Base-by-base conservation (phyloP, 306 rosid species). In the Casuarina glauca region DNA sequence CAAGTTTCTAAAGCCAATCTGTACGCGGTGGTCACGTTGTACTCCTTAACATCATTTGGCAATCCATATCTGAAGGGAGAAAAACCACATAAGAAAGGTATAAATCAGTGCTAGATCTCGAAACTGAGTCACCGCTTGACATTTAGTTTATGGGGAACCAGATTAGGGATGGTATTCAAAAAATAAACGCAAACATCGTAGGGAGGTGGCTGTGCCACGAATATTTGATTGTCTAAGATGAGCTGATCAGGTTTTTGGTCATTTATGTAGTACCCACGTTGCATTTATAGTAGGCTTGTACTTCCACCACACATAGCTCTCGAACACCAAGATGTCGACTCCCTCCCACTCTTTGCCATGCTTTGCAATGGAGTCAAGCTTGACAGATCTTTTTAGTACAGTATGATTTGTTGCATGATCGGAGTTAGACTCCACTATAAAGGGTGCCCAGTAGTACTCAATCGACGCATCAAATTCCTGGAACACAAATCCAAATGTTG, bases 261-360 rank as follows among this genome's bases (percentile, higher is more conserved):
- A 26, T 26, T 26, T 26, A 26, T 26, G 32, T 26, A 67, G 45
- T 9, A 86, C 91, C 69, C 74, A 89, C 98, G 95, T 90, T 6
- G 97, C 97, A 70, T 94, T 92, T 79, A 94, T 85, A 11, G 85
- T 53, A 75, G 97, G 98, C 57, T 77, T 86, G 71, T 89, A 78
- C 91, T 89, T 91, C 98, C 93, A 95, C 98, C 97, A 94, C 43
- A 92, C 91, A 49, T 94, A 90, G 85, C 98, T 94, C 88, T 92
- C 97, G 44, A 94, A 94, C 39, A 94, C 92, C 87, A 94, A 82
- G 36, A 90, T 43, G 83, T 94, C 97, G 73, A 91, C 97, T 55
- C 85, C 96, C 87, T 89, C 82, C 97, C 97, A 92, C 73, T 91
- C 90, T 64, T 87, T 87, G 45, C 97, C 96, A 77, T 95, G 98